These are phyloP conservation scores for Nannizzia gypsea DNA, from an alignment of 2,329 filamentous ascomycete genomes.

Conservation along the genomic window DNA sequence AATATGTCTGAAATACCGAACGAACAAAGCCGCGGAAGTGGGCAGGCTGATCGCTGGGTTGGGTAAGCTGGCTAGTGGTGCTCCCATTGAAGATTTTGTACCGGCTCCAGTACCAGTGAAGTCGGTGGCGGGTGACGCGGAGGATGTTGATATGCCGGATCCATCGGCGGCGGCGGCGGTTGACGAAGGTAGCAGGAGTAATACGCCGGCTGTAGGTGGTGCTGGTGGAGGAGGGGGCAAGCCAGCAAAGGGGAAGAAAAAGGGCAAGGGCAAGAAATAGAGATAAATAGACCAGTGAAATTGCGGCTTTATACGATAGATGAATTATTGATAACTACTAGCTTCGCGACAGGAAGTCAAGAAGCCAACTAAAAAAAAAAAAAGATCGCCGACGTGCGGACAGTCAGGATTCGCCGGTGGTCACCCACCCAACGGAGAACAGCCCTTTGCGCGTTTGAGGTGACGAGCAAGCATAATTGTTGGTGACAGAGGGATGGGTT, in stretches of 20 bases:
- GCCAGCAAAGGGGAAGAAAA: slow-evolving; percentile 64
- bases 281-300: not conserved
- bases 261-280: slow-evolving; percentile 61
- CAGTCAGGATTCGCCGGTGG: too few relatives aligned
- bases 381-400: too few relatives aligned
- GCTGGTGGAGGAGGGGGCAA: slow-evolving; percentile 55
- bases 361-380: too few relatives aligned
- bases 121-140: slow-evolving; percentile 20
- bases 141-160: slow-evolving; percentile 31
- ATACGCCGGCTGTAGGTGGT: slow-evolving; percentile 24
- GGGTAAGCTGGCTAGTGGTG: slow-evolving; percentile 58
- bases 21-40: slow-evolving; percentile 82
- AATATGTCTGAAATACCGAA: slow-evolving; percentile 78
- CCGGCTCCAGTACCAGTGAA: slow-evolving; percentile 30
- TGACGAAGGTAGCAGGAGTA: slow-evolving; percentile 28
- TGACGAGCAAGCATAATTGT: too few relatives aligned
- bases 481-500: too few relatives aligned
- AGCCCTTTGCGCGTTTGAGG: too few relatives aligned
- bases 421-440: too few relatives aligned
- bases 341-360: too few relatives aligned
- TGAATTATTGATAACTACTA: not conserved
- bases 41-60: slow-evolving; percentile 66
- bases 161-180: slow-evolving; percentile 7
- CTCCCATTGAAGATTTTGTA: slow-evolving; percentile 34
- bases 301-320: not conserved